Evolutionary conservation across 2,329 filamentous ascomycete genomes (phyloP).

Genomic region (Ophiostoma quercus): DNA sequence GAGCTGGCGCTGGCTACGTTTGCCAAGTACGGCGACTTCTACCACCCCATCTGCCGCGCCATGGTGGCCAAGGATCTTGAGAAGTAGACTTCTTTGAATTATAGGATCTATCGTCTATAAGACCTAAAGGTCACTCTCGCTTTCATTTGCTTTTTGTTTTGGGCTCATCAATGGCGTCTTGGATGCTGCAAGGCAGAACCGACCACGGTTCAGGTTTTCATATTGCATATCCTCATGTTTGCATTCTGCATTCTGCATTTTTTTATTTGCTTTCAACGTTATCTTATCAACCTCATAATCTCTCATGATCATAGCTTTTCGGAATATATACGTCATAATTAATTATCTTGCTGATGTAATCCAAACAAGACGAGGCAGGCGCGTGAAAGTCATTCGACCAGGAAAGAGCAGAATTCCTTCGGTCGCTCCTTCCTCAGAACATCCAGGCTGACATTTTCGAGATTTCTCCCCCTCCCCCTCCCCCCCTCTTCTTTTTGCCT

Average conservation of each 20-base stretch:
- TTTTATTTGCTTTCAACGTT: neutral
- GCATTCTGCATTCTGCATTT: conserved; percentile 5
- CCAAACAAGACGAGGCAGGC: neutral
- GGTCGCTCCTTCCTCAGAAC: neutral
- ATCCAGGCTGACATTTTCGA: neutral
- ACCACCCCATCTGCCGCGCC: conserved; percentile 84
- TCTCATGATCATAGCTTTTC: neutral
- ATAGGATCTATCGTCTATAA: neutral
- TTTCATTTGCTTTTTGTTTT: neutral
- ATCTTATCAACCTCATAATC: neutral
- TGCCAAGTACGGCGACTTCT: conserved; percentile 82
- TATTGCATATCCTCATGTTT: conserved; percentile 11
- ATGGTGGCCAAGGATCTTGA: conserved; percentile 80
- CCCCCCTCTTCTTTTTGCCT: neutral
- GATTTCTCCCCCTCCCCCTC: neutral
- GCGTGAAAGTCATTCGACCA: neutral
- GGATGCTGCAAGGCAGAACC: conserved; percentile 6
- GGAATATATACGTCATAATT: neutral
- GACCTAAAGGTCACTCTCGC: neutral
- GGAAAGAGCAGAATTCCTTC: neutral
- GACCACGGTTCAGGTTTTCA: neutral
- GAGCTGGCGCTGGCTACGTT: conserved; percentile 76
- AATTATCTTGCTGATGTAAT: neutral
- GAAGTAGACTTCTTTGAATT: neutral
- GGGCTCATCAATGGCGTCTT: conserved; percentile 13